These are phyloP conservation scores for Sporothrix mexicana DNA, from an alignment of 2,329 filamentous ascomycete species.

Conservation along the genomic window DNA sequence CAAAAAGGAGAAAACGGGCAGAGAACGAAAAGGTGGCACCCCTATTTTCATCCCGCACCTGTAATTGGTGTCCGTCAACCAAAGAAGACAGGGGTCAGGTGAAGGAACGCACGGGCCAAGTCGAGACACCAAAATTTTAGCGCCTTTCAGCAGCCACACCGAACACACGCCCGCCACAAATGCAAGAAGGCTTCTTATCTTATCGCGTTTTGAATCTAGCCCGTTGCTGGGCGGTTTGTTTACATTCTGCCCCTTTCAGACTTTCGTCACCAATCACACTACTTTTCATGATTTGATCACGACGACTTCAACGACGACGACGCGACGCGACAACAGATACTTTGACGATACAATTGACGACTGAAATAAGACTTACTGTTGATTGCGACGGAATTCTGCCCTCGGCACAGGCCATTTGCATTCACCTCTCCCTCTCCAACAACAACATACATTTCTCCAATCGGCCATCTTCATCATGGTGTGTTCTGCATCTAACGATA, in stretches of 20 bases:
- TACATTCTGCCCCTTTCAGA: conserved; percentile 31
- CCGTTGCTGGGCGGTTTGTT: conserved; percentile 37
- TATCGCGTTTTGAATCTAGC: neutral
- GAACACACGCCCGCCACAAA: conserved; percentile 25
- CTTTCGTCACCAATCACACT: conserved; percentile 12
- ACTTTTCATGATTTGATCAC: neutral
- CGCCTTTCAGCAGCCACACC: conserved; percentile 15
- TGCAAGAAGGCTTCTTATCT: conserved; percentile 23
- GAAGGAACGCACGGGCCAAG: conserved; percentile 15
- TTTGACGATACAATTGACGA: neutral
- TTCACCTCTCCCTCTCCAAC: neutral
- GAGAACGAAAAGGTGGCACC: conserved; percentile 24
- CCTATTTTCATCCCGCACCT: conserved; percentile 15
- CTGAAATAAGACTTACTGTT: neutral
- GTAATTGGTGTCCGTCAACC: no score
- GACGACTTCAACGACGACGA: neutral
- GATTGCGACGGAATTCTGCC: neutral
- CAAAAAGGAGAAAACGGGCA: neutral
- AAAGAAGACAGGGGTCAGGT: conserved; percentile 1
- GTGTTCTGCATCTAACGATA: neutral
- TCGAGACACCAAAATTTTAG: neutral
- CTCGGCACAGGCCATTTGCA: neutral
- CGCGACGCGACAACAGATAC: neutral
- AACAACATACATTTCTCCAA: conserved; percentile 2
- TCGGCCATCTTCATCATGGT: conserved; percentile 9